Percentiles rank a stretch among this genome's conserved stretches.
Conservation (phyloP, 2,329 filamentous ascomycete genomes). For the Tolypocladium sp. region DNA sequence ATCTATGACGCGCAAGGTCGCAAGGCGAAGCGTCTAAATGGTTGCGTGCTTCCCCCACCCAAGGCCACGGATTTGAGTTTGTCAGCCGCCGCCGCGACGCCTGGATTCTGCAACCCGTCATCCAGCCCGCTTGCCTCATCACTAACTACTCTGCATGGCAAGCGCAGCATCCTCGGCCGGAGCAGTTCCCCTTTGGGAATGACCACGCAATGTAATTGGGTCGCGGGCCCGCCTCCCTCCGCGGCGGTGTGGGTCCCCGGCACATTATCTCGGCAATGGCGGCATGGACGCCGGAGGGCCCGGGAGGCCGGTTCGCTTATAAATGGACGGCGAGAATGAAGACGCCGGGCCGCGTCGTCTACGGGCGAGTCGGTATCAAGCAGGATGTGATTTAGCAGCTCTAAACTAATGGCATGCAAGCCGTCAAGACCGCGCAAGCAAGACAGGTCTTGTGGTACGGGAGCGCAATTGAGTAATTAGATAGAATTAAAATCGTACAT, state of each 20-base stretch:
- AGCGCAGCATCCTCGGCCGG: neutral
- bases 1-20: neutral
- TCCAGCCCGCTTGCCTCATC: neutral
- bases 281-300: no score
- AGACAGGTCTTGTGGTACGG: neutral
- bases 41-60: neutral
- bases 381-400: neutral
- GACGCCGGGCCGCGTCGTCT: no score
- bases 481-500: no score
- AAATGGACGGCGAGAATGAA: neutral
- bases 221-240: neutral
- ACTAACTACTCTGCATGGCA: neutral
- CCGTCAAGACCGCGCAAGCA: neutral
- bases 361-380: neutral
- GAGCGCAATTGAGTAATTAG: no score
- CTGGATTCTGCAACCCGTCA: neutral
- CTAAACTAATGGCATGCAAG: neutral
- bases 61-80: neutral
- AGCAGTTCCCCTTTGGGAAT: neutral
- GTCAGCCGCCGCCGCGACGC: neutral
- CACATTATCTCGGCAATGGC: no score
- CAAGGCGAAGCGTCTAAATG: no score
- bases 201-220: neutral
- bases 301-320: neutral
- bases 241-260: neutral